Evolutionary conservation across 1,139 yeast species (phyloP).

Genomic region (Trichomonascaceae sp.): DNA sequence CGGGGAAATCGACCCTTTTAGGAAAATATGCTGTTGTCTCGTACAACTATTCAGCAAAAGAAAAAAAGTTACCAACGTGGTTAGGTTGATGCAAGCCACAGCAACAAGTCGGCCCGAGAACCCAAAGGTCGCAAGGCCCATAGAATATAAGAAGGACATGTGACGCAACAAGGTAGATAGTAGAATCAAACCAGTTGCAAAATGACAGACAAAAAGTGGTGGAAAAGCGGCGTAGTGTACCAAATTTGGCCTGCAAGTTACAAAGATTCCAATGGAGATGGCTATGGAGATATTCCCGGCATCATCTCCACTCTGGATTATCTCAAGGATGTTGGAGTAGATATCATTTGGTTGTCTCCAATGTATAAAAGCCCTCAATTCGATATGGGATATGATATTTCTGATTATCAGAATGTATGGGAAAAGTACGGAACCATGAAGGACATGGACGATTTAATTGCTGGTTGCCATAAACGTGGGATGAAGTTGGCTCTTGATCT

Average conservation of each 20-base stretch:
- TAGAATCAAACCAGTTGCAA: not conserved
- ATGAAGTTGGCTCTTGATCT: slow-evolving; percentile 50
- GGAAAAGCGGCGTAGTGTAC: slow-evolving; percentile 52
- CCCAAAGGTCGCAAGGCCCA: not conserved
- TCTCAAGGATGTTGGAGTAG: slow-evolving; percentile 46
- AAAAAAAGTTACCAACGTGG: not conserved
- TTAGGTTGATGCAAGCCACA: not conserved
- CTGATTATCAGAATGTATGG: slow-evolving; percentile 47
- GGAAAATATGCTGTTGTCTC: not conserved
- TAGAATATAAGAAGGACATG: not conserved
- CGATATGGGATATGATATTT: slow-evolving; percentile 60
- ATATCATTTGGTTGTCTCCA: slow-evolving; percentile 53
- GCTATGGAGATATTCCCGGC: slow-evolving; percentile 52
- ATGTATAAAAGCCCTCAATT: slow-evolving; percentile 55
- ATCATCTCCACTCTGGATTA: slow-evolving; percentile 48
- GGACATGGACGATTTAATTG: slow-evolving; percentile 46
- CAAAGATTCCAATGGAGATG: slow-evolving; percentile 53
- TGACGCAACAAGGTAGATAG: not conserved
- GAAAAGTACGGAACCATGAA: slow-evolving; percentile 49
- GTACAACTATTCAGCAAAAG: not conserved
- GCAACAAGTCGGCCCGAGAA: not conserved
- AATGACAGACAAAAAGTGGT: slow-evolving; percentile 34
- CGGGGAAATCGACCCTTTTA: not conserved
- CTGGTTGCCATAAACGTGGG: slow-evolving; percentile 44
- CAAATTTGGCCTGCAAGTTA: slow-evolving; percentile 57